These are phyloP conservation scores for Pinguiococcus pyrenoidosus DNA, from an alignment of 108 stramenopile species.

Conservation along the genomic window DNA sequence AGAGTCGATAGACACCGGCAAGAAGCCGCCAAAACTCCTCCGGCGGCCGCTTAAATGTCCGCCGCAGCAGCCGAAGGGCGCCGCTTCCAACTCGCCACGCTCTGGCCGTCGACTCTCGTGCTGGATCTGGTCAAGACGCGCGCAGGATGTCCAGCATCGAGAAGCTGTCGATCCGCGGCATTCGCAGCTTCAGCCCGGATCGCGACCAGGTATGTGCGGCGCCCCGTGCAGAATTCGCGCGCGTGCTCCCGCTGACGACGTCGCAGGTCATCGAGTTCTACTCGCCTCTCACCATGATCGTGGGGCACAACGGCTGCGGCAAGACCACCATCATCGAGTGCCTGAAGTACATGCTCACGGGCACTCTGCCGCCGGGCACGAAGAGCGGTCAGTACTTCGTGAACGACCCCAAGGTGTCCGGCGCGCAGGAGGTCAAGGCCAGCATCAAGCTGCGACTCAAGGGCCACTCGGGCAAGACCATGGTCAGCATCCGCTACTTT, in stretches of 20 bases:
- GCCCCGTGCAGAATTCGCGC: no score
- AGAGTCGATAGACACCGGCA: no score
- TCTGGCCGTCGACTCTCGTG: no score
- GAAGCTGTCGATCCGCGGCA: constrained; percentile 86
- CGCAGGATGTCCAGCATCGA: constrained; percentile 80
- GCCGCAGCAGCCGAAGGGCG: no score
- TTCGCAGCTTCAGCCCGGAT: constrained; percentile 86
- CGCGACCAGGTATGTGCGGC: constrained; percentile 51
- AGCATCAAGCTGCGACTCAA: constrained; percentile 64
- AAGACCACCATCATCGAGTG: constrained; percentile 98
- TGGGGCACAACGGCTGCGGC: constrained; percentile 66
- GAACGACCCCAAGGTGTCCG: constrained; percentile 6
- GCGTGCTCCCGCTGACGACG: no score
- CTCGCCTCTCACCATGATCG: constrained; percentile 95
- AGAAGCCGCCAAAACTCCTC: no score
- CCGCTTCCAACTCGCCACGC: no score
- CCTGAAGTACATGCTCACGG: constrained; percentile 91
- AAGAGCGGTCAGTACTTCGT: constrained; percentile 54
- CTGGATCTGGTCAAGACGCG: no score
- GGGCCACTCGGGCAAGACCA: constrained; percentile 47
- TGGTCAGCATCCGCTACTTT: constrained; percentile 77
- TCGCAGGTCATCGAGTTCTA: constrained; percentile 74
- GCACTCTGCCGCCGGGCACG: constrained; percentile 76
- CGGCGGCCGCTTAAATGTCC: no score
- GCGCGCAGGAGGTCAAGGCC: constrained; percentile 39